Percentiles rank a stretch among this genome's conserved stretches.
Evolutionary conservation across 73 alveolate species (phyloP).

Genomic region (Stentor coeruleus): DNA sequence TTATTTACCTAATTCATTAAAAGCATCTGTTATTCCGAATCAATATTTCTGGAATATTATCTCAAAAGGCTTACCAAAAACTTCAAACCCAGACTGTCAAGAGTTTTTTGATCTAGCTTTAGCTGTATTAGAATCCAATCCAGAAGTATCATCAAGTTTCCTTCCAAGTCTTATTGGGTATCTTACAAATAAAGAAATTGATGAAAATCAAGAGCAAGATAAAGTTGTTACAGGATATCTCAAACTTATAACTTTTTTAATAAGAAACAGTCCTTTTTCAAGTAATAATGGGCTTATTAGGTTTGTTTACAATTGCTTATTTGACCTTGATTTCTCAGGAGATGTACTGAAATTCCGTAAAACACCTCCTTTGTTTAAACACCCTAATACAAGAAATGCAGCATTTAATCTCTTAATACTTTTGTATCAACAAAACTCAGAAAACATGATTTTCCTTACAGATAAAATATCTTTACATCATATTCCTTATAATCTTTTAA

Average conservation of each 20-base stretch:
- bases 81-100: background rate
- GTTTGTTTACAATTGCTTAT: background rate
- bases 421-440: background rate
- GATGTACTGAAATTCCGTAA: background rate
- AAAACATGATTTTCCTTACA: background rate
- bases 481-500: constrained; percentile 17
- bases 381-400: background rate
- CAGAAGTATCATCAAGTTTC: background rate
- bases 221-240: background rate
- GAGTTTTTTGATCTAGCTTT: background rate
- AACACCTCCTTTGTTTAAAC: constrained; percentile 2
- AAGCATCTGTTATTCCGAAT: too few species aligned
- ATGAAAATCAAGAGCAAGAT: background rate
- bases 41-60: background rate
- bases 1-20: too few species aligned
- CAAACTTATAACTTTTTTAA: background rate
- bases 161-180: background rate
- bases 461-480: background rate
- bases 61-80: background rate
- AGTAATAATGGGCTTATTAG: background rate
- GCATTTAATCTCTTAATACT: background rate
- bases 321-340: background rate
- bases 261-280: constrained; percentile 9
- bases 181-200: background rate
- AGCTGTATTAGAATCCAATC: background rate